phyloP scores from a whole-genome alignment of 1,139 yeast genomes.

The Wickerhamomyces sp. region DNA sequence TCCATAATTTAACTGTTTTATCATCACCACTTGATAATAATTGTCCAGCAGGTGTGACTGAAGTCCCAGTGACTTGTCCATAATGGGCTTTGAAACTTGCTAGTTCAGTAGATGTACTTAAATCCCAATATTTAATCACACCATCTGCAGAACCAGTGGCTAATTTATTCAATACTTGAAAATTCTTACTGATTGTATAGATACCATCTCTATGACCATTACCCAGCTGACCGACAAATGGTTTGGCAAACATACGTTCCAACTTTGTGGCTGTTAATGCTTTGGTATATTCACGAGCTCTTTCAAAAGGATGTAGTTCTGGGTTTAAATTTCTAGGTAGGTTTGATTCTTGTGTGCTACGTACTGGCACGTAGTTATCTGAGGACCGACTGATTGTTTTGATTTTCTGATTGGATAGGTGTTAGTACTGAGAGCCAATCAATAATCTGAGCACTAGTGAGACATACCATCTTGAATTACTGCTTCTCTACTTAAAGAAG shows the following conservation, averaged over 20 bases:
- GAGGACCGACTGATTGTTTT: conserved; percentile 88
- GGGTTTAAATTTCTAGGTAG: conserved; percentile 90
- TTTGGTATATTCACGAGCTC: conserved; percentile 93
- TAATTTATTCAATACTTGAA: conserved; percentile 59
- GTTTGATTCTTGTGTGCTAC: conserved; percentile 83
- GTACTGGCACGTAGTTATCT: conserved; percentile 86
- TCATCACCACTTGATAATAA: conserved; percentile 89
- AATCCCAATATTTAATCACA: conserved; percentile 87
- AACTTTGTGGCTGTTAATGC: conserved; percentile 93
- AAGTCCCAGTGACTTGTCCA: conserved; percentile 84
- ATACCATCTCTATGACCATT: conserved; percentile 95
- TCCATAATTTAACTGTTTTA: conserved; percentile 85
- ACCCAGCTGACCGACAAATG: conserved; percentile 93
- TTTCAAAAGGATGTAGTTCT: conserved; percentile 92
- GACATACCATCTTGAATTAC: not conserved
- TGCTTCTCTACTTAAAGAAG: no score
- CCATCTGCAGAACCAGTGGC: conserved; percentile 98
- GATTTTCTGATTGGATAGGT: conserved; percentile 47
- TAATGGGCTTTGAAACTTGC: conserved; percentile 84
- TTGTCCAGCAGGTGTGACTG: conserved; percentile 66
- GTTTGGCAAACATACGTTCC: conserved; percentile 96
- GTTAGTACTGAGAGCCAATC: not conserved
- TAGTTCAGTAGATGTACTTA: conserved; percentile 66
- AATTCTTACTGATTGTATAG: conserved; percentile 82
- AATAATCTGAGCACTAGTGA: not conserved